Conservation (phyloP, 768 basidiomycete species). For the Boletus huronensis region DNA sequence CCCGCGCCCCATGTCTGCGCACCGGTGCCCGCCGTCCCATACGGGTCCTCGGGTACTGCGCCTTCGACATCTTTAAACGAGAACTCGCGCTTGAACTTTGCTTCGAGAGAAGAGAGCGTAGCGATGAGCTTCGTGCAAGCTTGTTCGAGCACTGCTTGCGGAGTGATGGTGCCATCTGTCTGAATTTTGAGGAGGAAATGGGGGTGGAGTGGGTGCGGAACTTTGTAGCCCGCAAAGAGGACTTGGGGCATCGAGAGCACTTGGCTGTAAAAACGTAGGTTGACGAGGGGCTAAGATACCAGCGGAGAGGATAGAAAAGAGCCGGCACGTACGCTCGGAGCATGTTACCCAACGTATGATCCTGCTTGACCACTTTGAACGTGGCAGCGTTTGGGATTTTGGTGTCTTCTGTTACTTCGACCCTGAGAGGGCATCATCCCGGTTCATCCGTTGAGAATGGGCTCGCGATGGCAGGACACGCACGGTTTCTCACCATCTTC, state of each 20-base stretch:
- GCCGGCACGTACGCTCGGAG: slow-evolving; percentile 72
- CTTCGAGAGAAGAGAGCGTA: slow-evolving; percentile 61
- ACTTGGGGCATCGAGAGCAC: slow-evolving; percentile 83
- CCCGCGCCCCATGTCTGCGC: slow-evolving; percentile 45
- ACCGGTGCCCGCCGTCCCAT: slow-evolving; percentile 41
- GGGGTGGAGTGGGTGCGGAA: slow-evolving; percentile 93
- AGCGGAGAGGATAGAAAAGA: slow-evolving; percentile 7
- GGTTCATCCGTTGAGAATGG: background rate
- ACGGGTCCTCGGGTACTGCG: slow-evolving; percentile 44
- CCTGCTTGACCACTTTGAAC: slow-evolving; percentile 91
- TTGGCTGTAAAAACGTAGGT: slow-evolving; percentile 53
- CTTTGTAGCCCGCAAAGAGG: slow-evolving; percentile 97
- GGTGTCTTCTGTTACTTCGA: slow-evolving; percentile 91
- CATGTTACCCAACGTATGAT: slow-evolving; percentile 96
- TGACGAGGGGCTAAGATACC: background rate
- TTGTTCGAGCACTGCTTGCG: slow-evolving; percentile 76
- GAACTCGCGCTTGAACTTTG: slow-evolving; percentile 80
- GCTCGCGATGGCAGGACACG: slow-evolving; percentile 35
- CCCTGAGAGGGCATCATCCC: slow-evolving; percentile 43
- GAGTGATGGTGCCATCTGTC: slow-evolving; percentile 84
- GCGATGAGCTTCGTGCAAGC: slow-evolving; percentile 81
- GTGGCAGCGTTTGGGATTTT: slow-evolving; percentile 98
- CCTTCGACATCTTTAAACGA: slow-evolving; percentile 72
- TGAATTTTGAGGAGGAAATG: slow-evolving; percentile 94
- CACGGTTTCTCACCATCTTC: slow-evolving; percentile 94